Conservation (phyloP, 352 stramenopile genomes). For the Pythium periplocum region DNA sequence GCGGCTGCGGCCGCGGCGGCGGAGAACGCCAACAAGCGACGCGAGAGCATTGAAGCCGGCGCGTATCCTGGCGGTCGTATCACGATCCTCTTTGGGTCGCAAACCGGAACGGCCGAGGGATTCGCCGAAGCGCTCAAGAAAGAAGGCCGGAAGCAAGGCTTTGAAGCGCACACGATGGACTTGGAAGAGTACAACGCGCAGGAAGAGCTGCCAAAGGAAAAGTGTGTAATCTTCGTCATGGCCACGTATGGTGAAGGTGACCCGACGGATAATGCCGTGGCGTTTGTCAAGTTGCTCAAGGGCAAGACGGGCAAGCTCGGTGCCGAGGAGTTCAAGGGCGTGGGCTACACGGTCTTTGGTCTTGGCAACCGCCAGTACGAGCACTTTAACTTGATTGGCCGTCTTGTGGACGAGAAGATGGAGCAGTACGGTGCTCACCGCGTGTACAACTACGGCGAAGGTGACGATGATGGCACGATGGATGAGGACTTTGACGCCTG, state of each 20-base stretch:
- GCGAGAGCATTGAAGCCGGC: slow-evolving; percentile 27
- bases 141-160: slow-evolving; percentile 85
- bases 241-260: slow-evolving; percentile 98
- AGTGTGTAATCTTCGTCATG: slow-evolving; percentile 92
- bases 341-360: slow-evolving; percentile 96
- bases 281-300: slow-evolving; percentile 92
- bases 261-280: slow-evolving; percentile 95
- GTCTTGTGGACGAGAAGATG: slow-evolving; percentile 88
- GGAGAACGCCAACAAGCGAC: background rate
- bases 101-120: slow-evolving; percentile 97
- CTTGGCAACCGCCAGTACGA: slow-evolving; percentile 98
- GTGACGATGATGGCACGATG: slow-evolving; percentile 95
- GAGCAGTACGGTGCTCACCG: slow-evolving; percentile 76
- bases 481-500: slow-evolving; percentile 93
- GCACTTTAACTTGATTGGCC: slow-evolving; percentile 96
- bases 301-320: slow-evolving; percentile 31
- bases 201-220: slow-evolving; percentile 30
- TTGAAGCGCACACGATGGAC: slow-evolving; percentile 86
- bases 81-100: slow-evolving; percentile 95
- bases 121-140: slow-evolving; percentile 94
- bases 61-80: slow-evolving; percentile 65
- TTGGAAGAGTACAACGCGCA: slow-evolving; percentile 93
- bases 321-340: slow-evolving; percentile 30
- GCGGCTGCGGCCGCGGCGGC: slow-evolving; percentile 18
- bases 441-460: slow-evolving; percentile 90